A percentile compares a stretch with the other conserved stretches of the same genome.
Evolutionary conservation across 768 basidiomycete genomes (phyloP).

Genomic region (Calocybe cyanea): DNA sequence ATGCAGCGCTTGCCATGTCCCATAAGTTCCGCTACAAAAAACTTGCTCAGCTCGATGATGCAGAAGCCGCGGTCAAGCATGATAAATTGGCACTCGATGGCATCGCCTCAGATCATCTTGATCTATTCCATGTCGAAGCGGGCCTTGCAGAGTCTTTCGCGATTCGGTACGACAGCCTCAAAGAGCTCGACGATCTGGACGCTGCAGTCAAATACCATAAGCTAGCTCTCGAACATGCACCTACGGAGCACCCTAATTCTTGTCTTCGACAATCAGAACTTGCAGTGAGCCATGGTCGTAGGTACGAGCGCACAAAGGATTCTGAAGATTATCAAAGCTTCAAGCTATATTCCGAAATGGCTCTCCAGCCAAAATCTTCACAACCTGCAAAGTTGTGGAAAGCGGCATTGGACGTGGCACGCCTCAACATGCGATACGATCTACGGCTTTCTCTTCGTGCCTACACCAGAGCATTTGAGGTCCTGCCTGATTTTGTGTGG

Average conservation of each 20-base stretch:
- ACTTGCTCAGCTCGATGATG: neutral
- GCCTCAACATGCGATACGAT: neutral
- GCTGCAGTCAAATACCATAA: slow-evolving; percentile 1
- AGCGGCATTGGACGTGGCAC: neutral
- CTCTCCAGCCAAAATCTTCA: neutral
- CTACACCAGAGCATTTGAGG: neutral
- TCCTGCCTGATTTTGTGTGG: slow-evolving; percentile 5
- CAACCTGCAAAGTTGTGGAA: neutral
- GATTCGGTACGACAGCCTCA: neutral
- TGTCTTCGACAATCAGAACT: neutral
- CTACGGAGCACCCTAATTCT: neutral
- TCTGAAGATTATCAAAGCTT: neutral
- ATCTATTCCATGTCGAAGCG: neutral
- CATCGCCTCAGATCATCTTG: neutral
- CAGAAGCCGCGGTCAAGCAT: neutral
- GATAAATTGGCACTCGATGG: neutral
- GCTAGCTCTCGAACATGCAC: neutral
- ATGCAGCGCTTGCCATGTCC: neutral
- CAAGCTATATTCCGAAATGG: neutral
- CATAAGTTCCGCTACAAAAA: neutral
- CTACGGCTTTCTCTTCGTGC: neutral
- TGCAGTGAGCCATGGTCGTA: neutral
- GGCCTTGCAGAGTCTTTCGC: neutral
- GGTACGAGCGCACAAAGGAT: neutral
- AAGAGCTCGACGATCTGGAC: neutral